Base-by-base conservation (phyloP, 148 eudicot genomes). In the Cornus controversa region DNA sequence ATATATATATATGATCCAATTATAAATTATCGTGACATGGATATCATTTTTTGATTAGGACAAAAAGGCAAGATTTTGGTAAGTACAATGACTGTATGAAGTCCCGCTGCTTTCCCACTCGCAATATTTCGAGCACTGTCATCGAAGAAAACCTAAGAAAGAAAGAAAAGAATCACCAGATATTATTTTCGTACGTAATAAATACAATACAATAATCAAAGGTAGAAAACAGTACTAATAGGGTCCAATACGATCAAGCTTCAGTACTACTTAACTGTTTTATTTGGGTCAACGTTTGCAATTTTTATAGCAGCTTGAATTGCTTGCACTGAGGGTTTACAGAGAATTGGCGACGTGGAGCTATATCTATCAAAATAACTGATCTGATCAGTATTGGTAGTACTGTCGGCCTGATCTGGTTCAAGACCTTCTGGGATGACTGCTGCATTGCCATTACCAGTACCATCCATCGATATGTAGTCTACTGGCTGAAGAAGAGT, bases 51-150 rank as follows among this genome's bases (percentile, higher is more conserved):
- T 31, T 31, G 15, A 8, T 54, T 54, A 54, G 22, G 62, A 50
- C 14, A 6, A 54, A 20, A 54, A 20, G 57, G 8, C 45, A 34
- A 62, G n/a, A 22, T 72, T 3, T 40, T 16, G 31, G 45, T 15
- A 69, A 85, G 85, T 86, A 95, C 99, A 86, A 93, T 85, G 45
- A 95, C 96, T 1, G 97, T 95, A 80, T 90, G 90, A 72, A 95
- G 91, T 45, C 97, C 96, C 8, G 92, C 94, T 69, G 87, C 91
- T 85, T 93, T 93, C 5, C 89, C 99, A 79, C 93, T 95, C n/a
- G 86, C 92, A 78, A 95, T 93, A 78, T 95, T 95, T 28, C 97
- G 84, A 24, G 73, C 66, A 69, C 99, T 95, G 80, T 95, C 99
- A 74, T 95, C 99, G 58, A 95, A 93, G 89, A 95, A 93, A 69